phyloP scores from a whole-genome alignment of 257 asterid species.

The Forsythia viridissima region DNA sequence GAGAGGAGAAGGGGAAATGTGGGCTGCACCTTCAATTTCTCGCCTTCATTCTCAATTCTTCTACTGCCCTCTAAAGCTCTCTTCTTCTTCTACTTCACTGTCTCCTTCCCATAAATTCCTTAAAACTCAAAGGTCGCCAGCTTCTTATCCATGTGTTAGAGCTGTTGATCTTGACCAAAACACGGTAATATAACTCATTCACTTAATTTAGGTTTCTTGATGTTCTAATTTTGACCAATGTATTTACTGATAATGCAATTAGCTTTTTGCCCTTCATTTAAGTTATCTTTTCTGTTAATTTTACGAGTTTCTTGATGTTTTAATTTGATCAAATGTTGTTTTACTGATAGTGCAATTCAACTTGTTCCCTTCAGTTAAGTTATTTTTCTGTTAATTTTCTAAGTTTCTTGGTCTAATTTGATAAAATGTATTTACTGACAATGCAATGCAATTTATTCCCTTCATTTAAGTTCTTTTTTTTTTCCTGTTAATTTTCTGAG shows the following conservation, averaged over 20 bases:
- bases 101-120: constrained; percentile 33
- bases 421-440: not conserved
- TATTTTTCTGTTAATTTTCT: not conserved
- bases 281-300: not conserved
- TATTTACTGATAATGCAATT: not conserved
- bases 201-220: no score
- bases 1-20: constrained; percentile 27
- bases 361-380: not conserved
- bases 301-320: not conserved
- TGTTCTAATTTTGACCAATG: not conserved
- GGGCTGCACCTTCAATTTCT: constrained; percentile 53
- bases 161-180: constrained; percentile 92
- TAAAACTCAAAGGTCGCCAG: constrained; percentile 37
- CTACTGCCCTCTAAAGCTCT: constrained; percentile 51
- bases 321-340: no score
- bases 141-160: constrained; percentile 71
- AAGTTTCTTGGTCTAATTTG: not conserved
- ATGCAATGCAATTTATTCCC: not conserved
- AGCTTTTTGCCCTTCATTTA: not conserved
- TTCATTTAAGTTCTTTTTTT: not conserved
- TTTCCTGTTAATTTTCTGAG: not conserved
- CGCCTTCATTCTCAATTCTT: constrained; percentile 63
- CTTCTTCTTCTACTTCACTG: constrained; percentile 32
- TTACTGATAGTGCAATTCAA: not conserved
- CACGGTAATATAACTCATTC: constrained; percentile 41